Base-by-base conservation (phyloP, 352 stramenopile genomes). In the Labyrinthula sp. region DNA sequence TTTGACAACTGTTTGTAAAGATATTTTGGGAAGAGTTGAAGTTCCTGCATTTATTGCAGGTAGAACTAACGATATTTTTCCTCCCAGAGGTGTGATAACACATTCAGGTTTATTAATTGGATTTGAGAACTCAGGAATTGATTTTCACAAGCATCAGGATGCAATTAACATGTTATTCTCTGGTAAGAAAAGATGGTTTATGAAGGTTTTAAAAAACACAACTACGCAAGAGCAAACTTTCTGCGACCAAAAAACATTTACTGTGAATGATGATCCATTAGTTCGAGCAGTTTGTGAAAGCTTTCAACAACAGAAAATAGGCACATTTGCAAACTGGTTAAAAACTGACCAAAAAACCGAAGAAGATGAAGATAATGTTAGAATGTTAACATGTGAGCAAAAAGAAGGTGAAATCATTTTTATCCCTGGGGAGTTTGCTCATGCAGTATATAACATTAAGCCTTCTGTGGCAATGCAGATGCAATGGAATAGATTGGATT, bases 381-480 rank as follows among this genome's bases (percentile, higher is more conserved):
- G 39, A 6, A 12, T 54, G 23, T 20, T 54, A 6, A 21, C 36
- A 28, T 54, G 45, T 20, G 45, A 40, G 0, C 45, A 54, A 23
- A 31, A 38, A 2, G 45, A 6, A 5, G 45, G 45, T 12, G 45
- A 54, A 14, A 46, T 54, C 4, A 23, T 54, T 0, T 54, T 54
- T 20, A 54, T 54, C 20, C 45, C 45, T 10, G 15, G 28, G 14
- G 26, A 21, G 6, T 39, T 14, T 9, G 35, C 46, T 20, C 45
- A 54, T 23, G 45, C 17, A 7, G 45, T 54, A 6, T 25, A 27
- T 4, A 54, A 54, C 17, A 15, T 48, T n/a, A 28, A 56, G 8
- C 27, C 37, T 17, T 50, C 26, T 38, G 47, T 54, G 9, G 45
- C 45, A 2, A 54, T 54, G 45, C 45, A 54, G 43, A 50, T 85